Evolutionary conservation across 208 protist species (phyloP), one percentile per base, ranked within the genome.

Genomic region (Leishmania mexicana): DNA sequence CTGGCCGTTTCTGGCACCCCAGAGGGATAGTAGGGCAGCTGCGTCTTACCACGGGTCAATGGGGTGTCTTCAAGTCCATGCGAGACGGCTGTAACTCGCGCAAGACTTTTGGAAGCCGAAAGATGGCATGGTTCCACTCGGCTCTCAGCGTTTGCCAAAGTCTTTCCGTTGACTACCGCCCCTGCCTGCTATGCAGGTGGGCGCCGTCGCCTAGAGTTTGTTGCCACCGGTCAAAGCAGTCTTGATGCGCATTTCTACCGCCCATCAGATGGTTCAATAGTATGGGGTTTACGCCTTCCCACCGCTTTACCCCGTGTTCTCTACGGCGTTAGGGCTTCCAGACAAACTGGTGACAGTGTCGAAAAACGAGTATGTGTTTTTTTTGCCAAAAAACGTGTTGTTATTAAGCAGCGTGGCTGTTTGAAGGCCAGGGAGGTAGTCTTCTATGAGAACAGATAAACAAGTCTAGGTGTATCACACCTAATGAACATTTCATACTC

Each of bases 31-130:
- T 6, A 0, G 21, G 17, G 1, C 0, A 21, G 51, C 51, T 54
- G 17, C 17, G 11, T 21, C 0, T 2, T 0, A 54, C 17, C 17
- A 21, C 15, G 13, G 51, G 51, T 0, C 1, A 21, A 54, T 13
- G 51, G 15, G 11, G 17, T 21, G 51, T 21, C 51, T 60, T 15
- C 5, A 60, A 60, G 6, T 6, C 24, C 6, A n/a, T 60, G 24
- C 10, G 8, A 0, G 6, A 0, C 24, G 5, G 57, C 1, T n/a
- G 1, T 0, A 1, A 0, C 5, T 60, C 57, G 1, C 15, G 17
- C 57, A 3, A 0, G 11, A 1, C 0, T 4, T 21, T 54, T 0
- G 10, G 4, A 21, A 15, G 51, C 3, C 51, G 2, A 60, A 31
- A 19, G 8, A 28, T n/a, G 19, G 24, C 11, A 15, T n/a, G 57